These are phyloP conservation scores for Acorus calamus DNA, from an alignment of 106 monocot species.

Conservation along the genomic window DNA sequence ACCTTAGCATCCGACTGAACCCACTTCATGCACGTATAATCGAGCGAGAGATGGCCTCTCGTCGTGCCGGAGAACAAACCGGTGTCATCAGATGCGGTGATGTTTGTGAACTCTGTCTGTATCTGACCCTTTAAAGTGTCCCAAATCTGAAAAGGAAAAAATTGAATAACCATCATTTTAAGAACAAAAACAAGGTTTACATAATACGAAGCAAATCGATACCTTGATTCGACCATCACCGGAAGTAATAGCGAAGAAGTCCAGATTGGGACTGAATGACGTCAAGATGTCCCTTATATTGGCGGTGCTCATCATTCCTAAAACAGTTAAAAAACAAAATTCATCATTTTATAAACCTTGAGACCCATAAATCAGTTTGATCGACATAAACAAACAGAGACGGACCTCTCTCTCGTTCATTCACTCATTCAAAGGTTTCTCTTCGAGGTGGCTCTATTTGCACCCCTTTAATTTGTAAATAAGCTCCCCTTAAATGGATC, in stretches of 20 bases:
- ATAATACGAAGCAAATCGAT: neutral
- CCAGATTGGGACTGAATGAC: slow-evolving; percentile 60
- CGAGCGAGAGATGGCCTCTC: slow-evolving; percentile 68
- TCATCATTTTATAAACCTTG: no score
- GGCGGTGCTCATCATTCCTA: slow-evolving; percentile 12
- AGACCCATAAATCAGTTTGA: no score
- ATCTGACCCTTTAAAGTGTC: slow-evolving; percentile 56
- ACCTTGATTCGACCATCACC: slow-evolving; percentile 86
- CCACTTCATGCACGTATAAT: slow-evolving; percentile 96
- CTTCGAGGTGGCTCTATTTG: no score
- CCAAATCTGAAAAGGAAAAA: slow-evolving; percentile 52
- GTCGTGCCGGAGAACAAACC: slow-evolving; percentile 18
- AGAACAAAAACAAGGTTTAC: no score
- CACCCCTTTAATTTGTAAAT: no score
- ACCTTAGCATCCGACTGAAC: slow-evolving; percentile 66
- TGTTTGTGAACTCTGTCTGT: slow-evolving; percentile 58
- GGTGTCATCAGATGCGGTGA: slow-evolving; percentile 9
- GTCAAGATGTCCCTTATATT: slow-evolving; percentile 70
- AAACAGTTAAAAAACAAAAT: no score
- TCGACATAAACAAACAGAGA: no score
- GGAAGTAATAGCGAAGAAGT: slow-evolving; percentile 55
- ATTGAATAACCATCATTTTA: no score
- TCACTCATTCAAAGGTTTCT: no score
- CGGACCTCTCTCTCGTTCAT: no score
- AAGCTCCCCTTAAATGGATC: no score